Conservation (phyloP, 139 green algal genomes). For the Chlorella sp. region DNA sequence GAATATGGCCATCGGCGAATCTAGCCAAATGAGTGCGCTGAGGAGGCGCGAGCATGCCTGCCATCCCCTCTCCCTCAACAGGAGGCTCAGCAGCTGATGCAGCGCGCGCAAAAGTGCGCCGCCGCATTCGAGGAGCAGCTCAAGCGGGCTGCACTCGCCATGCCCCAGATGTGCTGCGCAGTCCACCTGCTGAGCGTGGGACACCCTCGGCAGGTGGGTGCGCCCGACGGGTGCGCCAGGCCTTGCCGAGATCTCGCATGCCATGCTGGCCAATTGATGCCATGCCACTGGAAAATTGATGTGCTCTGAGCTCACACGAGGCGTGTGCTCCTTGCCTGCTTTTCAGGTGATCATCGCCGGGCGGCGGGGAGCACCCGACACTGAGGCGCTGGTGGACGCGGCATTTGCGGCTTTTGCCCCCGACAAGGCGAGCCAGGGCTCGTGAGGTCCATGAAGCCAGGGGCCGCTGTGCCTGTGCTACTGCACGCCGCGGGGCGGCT, state of each 20-base stretch:
- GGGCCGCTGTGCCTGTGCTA: too few relatives aligned
- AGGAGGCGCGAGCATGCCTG: too few relatives aligned
- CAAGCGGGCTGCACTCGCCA: conserved; percentile 53
- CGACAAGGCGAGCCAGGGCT: too few relatives aligned
- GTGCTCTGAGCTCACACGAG: too few relatives aligned
- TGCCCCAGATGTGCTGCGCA: conserved; percentile 78
- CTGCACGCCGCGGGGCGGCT: too few relatives aligned
- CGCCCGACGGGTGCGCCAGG: too few relatives aligned
- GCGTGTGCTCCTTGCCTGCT: conserved; percentile 1
- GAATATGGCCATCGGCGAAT: not conserved
- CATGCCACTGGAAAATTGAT: too few relatives aligned
- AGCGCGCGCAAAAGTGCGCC: conserved; percentile 23
- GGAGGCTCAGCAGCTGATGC: not conserved
- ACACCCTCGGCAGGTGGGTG: conserved; percentile 61
- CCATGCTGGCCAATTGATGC: too few relatives aligned
- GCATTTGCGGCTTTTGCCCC: conserved; percentile 48
- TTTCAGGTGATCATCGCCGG: conserved; percentile 70
- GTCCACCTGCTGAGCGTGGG: conserved; percentile 53
- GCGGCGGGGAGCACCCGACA: conserved; percentile 21
- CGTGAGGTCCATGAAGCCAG: too few relatives aligned
- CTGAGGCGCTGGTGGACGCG: conserved; percentile 66
- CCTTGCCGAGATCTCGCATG: too few relatives aligned
- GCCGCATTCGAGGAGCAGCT: conserved; percentile 61
- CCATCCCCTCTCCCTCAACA: too few relatives aligned
- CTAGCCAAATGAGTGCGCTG: not conserved